Evolutionary conservation across 1,284 basidiomycete species (phyloP), one percentile per base, ranked within the genome.

Genomic region (Ustilago tritici): DNA sequence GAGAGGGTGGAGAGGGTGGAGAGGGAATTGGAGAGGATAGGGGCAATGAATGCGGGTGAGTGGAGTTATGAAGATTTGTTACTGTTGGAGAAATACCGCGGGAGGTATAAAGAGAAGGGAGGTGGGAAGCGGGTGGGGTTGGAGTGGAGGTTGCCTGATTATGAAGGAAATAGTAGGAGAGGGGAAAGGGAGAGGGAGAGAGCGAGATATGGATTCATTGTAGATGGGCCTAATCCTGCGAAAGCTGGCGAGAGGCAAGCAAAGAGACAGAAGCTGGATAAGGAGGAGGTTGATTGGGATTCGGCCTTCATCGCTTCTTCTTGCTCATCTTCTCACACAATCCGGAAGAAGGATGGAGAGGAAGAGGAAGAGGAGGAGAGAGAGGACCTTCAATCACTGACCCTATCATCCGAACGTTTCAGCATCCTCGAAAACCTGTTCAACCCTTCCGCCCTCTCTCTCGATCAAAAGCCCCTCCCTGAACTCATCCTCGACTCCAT

Each of bases 321-420:
- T 10, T 43, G 60, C 34, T 19, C 57, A 1, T 38, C 43, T 31
- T 23, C 23, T 34, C 17, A 12, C 23, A 23, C 23, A 40, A 10
- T 11, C 36, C 49, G 14, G 19, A 9, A n/a, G 31, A 23, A 36
- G 4, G 28, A 9, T 15, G 31, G 15, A 36, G 4, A 14, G 17
- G 57, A 50, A 38, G 53, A 53, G 36, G 61, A 69, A 1, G 66
- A 66, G 36, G 53, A 56, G 36, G 60, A 71, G 11, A 63, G 77
- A 8, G 78, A 87, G 1, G 90, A 90, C 43, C 92, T 93, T 84
- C 95, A 98, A 85, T 89, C 96, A 32, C 88, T 98, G 61, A 88
- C 89, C 79, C 93, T 98, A 91, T 91, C 91, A 65, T 95, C 93
- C 84, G 95, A 98, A 87, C 90, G 95, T 23, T 98, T 95, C 87